Evolutionary conservation across 352 stramenopile genomes (phyloP).

Genomic region (Phytophthora gonapodyides): DNA sequence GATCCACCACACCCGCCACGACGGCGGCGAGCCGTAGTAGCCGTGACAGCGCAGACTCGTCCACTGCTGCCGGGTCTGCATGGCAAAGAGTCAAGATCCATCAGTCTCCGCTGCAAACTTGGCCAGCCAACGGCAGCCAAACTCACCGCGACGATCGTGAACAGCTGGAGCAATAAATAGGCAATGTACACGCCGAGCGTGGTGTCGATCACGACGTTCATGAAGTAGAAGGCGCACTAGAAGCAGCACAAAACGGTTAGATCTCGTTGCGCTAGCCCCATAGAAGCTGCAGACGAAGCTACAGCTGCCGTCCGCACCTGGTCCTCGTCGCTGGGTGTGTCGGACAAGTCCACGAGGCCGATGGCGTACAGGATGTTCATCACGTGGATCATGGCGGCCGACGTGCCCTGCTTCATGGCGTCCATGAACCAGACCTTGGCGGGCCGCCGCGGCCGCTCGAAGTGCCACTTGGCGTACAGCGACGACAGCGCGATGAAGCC

Average conservation of each 20-base stretch:
- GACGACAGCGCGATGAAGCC: conserved; percentile 80
- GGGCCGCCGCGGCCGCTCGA: conserved; percentile 62
- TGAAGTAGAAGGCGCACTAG: conserved; percentile 87
- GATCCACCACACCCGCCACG: conserved; percentile 61
- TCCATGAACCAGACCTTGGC: conserved; percentile 85
- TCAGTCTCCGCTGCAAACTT: conserved; percentile 5
- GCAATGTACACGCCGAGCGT: conserved; percentile 83
- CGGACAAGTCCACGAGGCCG: conserved; percentile 62
- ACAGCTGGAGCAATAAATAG: conserved; percentile 70
- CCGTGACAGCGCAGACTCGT: conserved; percentile 61
- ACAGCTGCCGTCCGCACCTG: conserved; percentile 40
- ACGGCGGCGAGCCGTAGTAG: conserved; percentile 70
- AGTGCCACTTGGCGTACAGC: conserved; percentile 79
- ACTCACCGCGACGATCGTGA: conserved; percentile 60
- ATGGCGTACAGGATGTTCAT: conserved; percentile 84
- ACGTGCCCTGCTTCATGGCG: conserved; percentile 84
- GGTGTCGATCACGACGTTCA: conserved; percentile 87
- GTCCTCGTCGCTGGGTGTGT: conserved; percentile 56
- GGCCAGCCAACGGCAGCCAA: not conserved
- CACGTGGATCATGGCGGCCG: conserved; percentile 76
- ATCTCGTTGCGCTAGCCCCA: too few relatives aligned
- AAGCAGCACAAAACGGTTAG: too few relatives aligned
- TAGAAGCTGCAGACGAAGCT: too few relatives aligned
- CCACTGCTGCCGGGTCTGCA: conserved; percentile 63
- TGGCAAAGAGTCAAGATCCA: conserved; percentile 3